Base-by-base conservation (phyloP, 2,329 filamentous ascomycete genomes). In the Penicillium oxalicum region DNA sequence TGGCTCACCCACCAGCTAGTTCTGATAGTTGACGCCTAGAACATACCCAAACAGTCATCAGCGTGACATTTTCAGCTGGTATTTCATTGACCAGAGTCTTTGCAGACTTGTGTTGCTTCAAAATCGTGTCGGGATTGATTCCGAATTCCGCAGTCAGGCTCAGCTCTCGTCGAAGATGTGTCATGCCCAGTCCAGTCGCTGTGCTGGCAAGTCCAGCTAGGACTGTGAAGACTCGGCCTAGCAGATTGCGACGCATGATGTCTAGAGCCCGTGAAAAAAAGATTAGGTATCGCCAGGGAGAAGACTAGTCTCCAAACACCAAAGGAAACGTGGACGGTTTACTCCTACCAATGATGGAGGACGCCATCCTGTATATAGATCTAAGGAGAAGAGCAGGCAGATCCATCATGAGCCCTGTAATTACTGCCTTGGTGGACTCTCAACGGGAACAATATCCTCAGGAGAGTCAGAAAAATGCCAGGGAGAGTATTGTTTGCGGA, bases 91-190 rank as follows among this genome's bases (percentile, higher is more conserved):
- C 48, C 35, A 55, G 8, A 1, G 38, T 33, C 45, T 53, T 42
- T 5, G 49, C 26, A 25, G 49, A 49, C 8, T 40, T 45, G 12
- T 35, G 48, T 8, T 45, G 25, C 5, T 33, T 27, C 12, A 59
- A 26, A n/a, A 60, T 44, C 5, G 38, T 6, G 38, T 52, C 50
- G 1, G 58, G 55, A 18, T 44, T 43, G 3, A 59, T 40, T 0
- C 57, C 58, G 37, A 57, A 32, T 36, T 58, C 44, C n/a, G 56
- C 53, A 9, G 55, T 46, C 29, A 60, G 48, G 27, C 44, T 51
- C 9, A 60, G 9, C 9, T 60, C 52, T 4, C 51, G 53, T 12
- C 38, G 51, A 24, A 52, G 49, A 13, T n/a, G n/a, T 1, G 48
- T 45, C 27, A 42, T 9, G 1, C 46, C 45, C 46, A 51, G 46